These are phyloP conservation scores for Angomonas ambiguus DNA, from an alignment of 208 protist genomes.

Conservation along the genomic window DNA sequence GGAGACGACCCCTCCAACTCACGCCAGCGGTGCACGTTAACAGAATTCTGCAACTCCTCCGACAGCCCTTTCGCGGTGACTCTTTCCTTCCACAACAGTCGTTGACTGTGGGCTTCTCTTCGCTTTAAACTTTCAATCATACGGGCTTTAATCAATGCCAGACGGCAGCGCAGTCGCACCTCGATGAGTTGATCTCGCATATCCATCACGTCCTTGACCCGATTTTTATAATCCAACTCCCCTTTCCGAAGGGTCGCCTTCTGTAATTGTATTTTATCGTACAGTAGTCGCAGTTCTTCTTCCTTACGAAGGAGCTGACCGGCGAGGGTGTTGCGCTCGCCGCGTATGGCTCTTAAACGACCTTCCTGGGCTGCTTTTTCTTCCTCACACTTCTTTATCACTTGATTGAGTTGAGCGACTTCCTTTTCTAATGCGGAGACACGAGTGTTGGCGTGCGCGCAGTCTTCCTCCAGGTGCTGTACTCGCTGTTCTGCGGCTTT, in stretches of 20 bases:
- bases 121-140: slow-evolving; percentile 85
- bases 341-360: slow-evolving; percentile 90
- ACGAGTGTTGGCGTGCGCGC: slow-evolving; percentile 40
- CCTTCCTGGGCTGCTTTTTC: slow-evolving; percentile 88
- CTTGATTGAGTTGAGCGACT: slow-evolving; percentile 88
- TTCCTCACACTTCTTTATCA: slow-evolving; percentile 94
- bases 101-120: slow-evolving; percentile 87
- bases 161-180: slow-evolving; percentile 86
- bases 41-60: slow-evolving; percentile 96
- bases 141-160: slow-evolving; percentile 70
- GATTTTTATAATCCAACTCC: slow-evolving; percentile 91
- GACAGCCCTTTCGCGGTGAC: slow-evolving; percentile 90
- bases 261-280: slow-evolving; percentile 97
- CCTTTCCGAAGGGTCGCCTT: slow-evolving; percentile 93
- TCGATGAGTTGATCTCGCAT: slow-evolving; percentile 90
- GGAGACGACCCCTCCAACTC: slow-evolving; percentile 95
- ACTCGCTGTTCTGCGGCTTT: slow-evolving; percentile 76
- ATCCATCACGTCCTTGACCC: slow-evolving; percentile 81
- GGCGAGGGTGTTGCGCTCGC: slow-evolving; percentile 96
- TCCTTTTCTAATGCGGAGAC: slow-evolving; percentile 72
- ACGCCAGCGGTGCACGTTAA: slow-evolving; percentile 98
- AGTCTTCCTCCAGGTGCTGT: slow-evolving; percentile 64
- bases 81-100: slow-evolving; percentile 88
- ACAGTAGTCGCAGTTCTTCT: slow-evolving; percentile 96
- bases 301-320: slow-evolving; percentile 96